Base-by-base conservation (phyloP, 1,284 basidiomycete genomes). In the Cutaneotrichosporon curvatum region DNA sequence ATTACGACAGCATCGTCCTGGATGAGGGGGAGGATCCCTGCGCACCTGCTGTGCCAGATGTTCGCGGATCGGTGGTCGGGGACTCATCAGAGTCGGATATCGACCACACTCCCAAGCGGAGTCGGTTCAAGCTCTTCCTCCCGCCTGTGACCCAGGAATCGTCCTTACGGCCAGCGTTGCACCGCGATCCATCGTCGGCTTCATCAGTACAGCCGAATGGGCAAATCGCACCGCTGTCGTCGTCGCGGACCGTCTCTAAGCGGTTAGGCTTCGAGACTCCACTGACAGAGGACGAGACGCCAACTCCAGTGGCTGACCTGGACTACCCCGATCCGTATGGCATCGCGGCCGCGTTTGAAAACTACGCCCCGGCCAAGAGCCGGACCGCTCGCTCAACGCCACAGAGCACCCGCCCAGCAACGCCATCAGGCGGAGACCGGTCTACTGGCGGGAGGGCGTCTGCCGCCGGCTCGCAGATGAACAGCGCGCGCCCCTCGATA, bases 291-390 rank as follows among this genome's bases (percentile, higher is more conserved):
- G 19, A 23, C 9, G 45, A 44, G 35, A 25, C 37, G 23, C 38
- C 48, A 12, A 49, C 51, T 4, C 51, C 51, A 1, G 41, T 37
- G 4, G 45, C 41, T 9, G 52, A 54, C 37, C 37, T 46, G 37
- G 52, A 62, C 43, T 60, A 55, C 32, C 58, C 59, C 6, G 59
- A 63, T 37, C 58, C 61, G 4, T 61, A 61, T 40, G 59, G 59
- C 11, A 58, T 60, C 12, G 39, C 53, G 3, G 45, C 48, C 1
- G 43, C 49, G 19, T 45, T 53, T 18, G 51, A 51, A 15, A 33
- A 37, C n/a, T 33, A 30, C 28, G 37, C 28, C 4, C 42, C 18
- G 10, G 20, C 35, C 23, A 44, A 30, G 16, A 18, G 21, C 19
- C 12, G 41, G 31, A 8, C 37, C 35, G 11, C 52, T 2, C 49